phyloP scores from a whole-genome alignment of 2,329 filamentous ascomycete genomes.

The Cladophialophora carrionii region DNA sequence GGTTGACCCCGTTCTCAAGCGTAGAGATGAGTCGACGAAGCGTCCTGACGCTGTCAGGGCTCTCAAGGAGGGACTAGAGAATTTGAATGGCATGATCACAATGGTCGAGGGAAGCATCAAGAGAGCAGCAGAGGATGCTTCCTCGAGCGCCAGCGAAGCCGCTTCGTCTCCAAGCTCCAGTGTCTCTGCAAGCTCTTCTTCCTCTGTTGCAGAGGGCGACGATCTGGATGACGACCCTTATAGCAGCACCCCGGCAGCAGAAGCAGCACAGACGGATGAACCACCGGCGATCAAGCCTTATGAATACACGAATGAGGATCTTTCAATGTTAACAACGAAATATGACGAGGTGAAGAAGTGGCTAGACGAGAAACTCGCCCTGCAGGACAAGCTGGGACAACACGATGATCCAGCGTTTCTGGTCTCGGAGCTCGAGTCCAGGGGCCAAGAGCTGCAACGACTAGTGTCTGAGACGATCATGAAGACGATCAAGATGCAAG shows the following conservation, averaged over 20 bases:
- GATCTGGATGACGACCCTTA: conserved; percentile 73
- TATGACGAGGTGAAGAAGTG: conserved; percentile 69
- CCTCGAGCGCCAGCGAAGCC: conserved; percentile 58
- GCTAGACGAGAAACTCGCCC: conserved; percentile 71
- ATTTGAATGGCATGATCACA: conserved; percentile 70
- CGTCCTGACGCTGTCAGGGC: conserved; percentile 70
- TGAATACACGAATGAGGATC: conserved; percentile 72
- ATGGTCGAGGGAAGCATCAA: conserved; percentile 74
- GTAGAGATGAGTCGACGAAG: conserved; percentile 71
- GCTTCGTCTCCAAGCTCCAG: conserved; percentile 50
- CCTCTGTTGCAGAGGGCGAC: conserved; percentile 56
- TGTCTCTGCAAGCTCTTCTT: conserved; percentile 54
- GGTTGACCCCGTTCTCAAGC: conserved; percentile 73
- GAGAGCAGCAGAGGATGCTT: conserved; percentile 65
- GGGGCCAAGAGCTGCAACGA: conserved; percentile 72
- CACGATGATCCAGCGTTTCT: conserved; percentile 76
- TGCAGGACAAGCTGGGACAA: conserved; percentile 70
- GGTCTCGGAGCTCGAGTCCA: conserved; percentile 70
- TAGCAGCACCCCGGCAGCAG: conserved; percentile 43
- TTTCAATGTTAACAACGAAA: conserved; percentile 65
- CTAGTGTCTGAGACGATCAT: conserved; percentile 70
- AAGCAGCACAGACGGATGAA: conserved; percentile 42
- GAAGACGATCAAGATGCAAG: conserved; percentile 66
- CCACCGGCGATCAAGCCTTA: conserved; percentile 51
- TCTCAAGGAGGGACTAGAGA: conserved; percentile 71